These are phyloP conservation scores for Yamadazyma kitorensis DNA, from an alignment of 805 yeast genomes.

Conservation along the genomic window DNA sequence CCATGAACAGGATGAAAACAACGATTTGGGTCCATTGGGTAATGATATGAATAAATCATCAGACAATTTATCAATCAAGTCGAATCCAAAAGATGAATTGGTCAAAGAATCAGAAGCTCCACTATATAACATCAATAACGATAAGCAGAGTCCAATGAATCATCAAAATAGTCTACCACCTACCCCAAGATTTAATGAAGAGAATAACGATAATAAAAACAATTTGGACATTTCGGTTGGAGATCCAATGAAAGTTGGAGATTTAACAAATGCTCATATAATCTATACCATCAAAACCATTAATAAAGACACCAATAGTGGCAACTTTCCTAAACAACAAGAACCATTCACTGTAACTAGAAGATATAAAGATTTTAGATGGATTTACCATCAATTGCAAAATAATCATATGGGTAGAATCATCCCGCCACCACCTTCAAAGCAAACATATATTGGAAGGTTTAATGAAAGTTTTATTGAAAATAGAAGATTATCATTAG, in stretches of 20 bases:
- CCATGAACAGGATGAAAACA: slow-evolving; percentile 5
- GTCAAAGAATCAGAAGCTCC: slow-evolving; percentile 53
- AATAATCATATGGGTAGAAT: slow-evolving; percentile 85
- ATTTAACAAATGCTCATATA: slow-evolving; percentile 81
- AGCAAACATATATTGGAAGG: slow-evolving; percentile 88
- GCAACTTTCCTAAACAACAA: slow-evolving; percentile 22
- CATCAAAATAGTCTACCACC: slow-evolving; percentile 6
- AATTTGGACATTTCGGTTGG: slow-evolving; percentile 70
- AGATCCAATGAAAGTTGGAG: slow-evolving; percentile 91
- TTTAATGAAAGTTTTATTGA: slow-evolving; percentile 90
- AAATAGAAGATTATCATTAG: slow-evolving; percentile 77
- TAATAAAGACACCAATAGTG: slow-evolving; percentile 42
- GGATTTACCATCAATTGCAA: slow-evolving; percentile 88
- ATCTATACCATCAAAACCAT: slow-evolving; percentile 75
- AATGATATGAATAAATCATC: slow-evolving; percentile 11
- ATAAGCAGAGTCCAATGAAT: slow-evolving; percentile 3
- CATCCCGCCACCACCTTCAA: slow-evolving; percentile 91
- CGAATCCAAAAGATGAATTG: slow-evolving; percentile 25
- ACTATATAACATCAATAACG: slow-evolving; percentile 39
- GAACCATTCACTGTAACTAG: slow-evolving; percentile 58
- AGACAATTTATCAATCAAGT: slow-evolving; percentile 19
- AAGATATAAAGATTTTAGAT: slow-evolving; percentile 87
- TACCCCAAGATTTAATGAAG: slow-evolving; percentile 1
- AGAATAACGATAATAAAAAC: slow-evolving; percentile 14
- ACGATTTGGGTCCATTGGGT: slow-evolving; percentile 28